Evolutionary conservation across 495 filamentous ascomycete species (phyloP), one percentile per base, ranked within the genome.

Genomic region (Daldinia bambusicola): DNA sequence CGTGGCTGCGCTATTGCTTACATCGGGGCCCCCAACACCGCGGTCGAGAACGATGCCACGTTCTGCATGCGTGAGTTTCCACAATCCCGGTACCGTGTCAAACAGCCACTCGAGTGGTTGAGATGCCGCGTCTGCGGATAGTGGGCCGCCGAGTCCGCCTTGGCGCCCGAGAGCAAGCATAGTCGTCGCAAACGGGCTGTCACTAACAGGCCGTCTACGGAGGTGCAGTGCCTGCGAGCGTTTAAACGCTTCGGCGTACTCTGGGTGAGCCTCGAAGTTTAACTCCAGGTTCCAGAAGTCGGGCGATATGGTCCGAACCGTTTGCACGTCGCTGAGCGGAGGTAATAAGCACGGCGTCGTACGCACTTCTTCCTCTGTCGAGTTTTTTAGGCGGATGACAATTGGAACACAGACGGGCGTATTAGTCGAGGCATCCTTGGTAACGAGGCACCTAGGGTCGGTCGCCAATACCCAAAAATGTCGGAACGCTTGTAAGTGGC

Each of bases 381-480:
- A 66, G 2, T 70, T 62, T 48, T 77, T 80, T 6, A 84, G 64
- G 6, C 71, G 74, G 34, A 85, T 79, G 31, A 76, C 69, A 67
- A 99, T 85, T 0, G 93, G 91, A 18, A 95, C 83, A 37, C 88
- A 85, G 58, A 95, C 86, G 1, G 94, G 92, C 10, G 90, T 89
- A 60, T 91, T 86, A 0, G 92, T 95, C 62, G 92, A 91, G 7
- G 95, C 86, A 69, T 98, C 95, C 51, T 93, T 90, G 7, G 91
- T 86, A 4, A 99, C 85, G 4, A 98, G 84, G 76, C 95, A 98
- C 55, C 95, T 89, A 0, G 92, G 88, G 67, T 98, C 95, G 6
- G 93, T 90, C 6, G 96, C 95, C 9, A 99, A 85, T 13, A 97
- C 94, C 95, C 95, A 99, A 75, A 99, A 89, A 79, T 99, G 95